phyloP scores from a whole-genome alignment of 805 yeast species.

The Sugiyamaella smithiae region DNA sequence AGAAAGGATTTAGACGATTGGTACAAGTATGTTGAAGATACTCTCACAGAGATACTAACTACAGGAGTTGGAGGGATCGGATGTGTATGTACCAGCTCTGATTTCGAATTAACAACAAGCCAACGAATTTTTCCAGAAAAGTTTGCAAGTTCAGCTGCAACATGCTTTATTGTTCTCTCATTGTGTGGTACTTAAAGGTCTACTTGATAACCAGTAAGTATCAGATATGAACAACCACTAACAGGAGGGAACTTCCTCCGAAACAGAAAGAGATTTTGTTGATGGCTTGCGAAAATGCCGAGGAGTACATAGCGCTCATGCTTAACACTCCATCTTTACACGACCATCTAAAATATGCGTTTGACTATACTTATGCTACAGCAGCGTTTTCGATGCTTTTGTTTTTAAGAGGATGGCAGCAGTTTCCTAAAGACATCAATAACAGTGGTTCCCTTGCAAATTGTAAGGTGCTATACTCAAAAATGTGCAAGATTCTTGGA shows the following conservation, averaged over 20 bases:
- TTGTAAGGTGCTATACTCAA: not conserved
- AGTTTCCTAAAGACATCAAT: not conserved
- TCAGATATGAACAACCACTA: not conserved
- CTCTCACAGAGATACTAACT: no score
- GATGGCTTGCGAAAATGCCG: slow-evolving; percentile 1
- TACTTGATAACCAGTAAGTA: not conserved
- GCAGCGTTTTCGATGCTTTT: slow-evolving; percentile 2
- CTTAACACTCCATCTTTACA: not conserved
- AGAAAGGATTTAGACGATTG: not conserved
- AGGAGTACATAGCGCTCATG: not conserved
- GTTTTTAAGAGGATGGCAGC: not conserved
- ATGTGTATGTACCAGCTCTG: not conserved
- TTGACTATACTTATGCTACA: slow-evolving; percentile 6
- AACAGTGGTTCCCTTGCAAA: not conserved
- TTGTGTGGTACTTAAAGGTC: not conserved
- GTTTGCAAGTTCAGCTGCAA: slow-evolving; percentile 5
- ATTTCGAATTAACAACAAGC: no score
- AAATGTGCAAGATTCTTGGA: not conserved
- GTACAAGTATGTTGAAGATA: not conserved
- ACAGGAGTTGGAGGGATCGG: not conserved
- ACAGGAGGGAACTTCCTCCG: not conserved
- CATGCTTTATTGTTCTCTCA: slow-evolving; percentile 3
- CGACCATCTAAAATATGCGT: slow-evolving; percentile 1
- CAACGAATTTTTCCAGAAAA: not conserved
- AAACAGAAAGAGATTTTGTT: not conserved